Conservation (phyloP, 345 rosid genomes). For the Camelina laxa region DNA sequence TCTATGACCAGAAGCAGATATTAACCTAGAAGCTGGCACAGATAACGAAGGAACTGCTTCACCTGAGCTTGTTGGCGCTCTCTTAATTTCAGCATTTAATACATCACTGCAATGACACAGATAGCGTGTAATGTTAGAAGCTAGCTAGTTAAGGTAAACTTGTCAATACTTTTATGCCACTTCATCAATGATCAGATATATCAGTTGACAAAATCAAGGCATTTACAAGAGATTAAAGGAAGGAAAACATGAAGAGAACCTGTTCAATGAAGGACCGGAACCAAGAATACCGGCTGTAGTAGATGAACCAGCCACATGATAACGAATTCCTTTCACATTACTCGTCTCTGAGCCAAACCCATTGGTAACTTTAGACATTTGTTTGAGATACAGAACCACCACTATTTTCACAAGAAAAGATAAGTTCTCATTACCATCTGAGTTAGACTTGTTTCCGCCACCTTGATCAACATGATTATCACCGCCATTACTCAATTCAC, state of each 20-base stretch:
- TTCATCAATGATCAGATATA: background rate
- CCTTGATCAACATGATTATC: constrained; percentile 29
- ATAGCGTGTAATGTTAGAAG: too few species aligned
- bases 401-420: background rate
- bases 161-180: background rate
- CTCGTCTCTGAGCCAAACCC: constrained; percentile 23
- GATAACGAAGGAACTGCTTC: constrained; percentile 53
- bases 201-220: background rate
- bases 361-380: constrained; percentile 16
- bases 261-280: background rate
- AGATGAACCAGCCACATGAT: constrained; percentile 30
- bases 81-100: constrained; percentile 47
- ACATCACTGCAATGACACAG: constrained; percentile 56
- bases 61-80: constrained; percentile 35
- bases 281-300: background rate
- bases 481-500: constrained; percentile 48
- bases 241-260: too few species aligned
- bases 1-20: constrained; percentile 66
- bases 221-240: constrained; percentile 5
- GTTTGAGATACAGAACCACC: background rate
- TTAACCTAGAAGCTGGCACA: constrained; percentile 58
- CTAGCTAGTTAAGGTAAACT: background rate
- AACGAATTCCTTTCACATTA: constrained; percentile 12
- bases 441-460: constrained; percentile 47
- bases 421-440: constrained; percentile 52